Base-by-base conservation (phyloP, 2,329 filamentous ascomycete genomes). In the Beauveria brongniartii region DNA sequence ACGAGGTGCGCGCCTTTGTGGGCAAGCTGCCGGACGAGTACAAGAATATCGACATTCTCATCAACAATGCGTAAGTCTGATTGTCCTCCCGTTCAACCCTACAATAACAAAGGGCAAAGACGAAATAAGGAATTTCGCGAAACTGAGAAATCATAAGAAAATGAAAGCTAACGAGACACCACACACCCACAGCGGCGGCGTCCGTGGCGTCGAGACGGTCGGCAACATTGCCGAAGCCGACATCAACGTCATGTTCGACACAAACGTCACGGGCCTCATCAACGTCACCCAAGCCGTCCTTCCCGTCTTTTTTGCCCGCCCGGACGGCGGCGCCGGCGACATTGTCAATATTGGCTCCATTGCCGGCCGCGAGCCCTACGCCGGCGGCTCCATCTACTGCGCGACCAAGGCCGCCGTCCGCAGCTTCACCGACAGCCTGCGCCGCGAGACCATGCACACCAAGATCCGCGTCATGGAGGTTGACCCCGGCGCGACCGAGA, bases 261-360 rank as follows among this genome's bases (percentile, higher is more conserved):
- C 94, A 62, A 99, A 99, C 73, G 92, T 97, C 57, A 94, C 89
- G 2, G 94, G 94, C 30, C 81, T 99, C 40, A 94, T 99, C 78
- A 90, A 93, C 79, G 91, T 97, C 89, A 97, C 94, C 0, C 94
- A 99, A 79, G 90, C 90, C 51, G 80, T 97, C 47, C 75, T 97
- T 20, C 86, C 90, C 57, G 86, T 92, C 71, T 95, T 92, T 81
- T 88, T 91, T 74, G 80, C 83, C 67, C 90, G 82, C 74, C 84
- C 76, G 70, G 82, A 93, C 61, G 88, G 89, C 62, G 92, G 92
- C 61, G 79, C 83, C 48, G 93, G 93, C 68, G 94, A 97, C 72
- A 92, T 99, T 72, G 96, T 99, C 78, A 97, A 97, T 71, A 77
- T 97, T 69, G 92, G 92, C 64, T 92, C 88, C 66, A 92, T 96